phyloP scores from a whole-genome alignment of 768 basidiomycete species.

The Cantharellus anzutake region DNA sequence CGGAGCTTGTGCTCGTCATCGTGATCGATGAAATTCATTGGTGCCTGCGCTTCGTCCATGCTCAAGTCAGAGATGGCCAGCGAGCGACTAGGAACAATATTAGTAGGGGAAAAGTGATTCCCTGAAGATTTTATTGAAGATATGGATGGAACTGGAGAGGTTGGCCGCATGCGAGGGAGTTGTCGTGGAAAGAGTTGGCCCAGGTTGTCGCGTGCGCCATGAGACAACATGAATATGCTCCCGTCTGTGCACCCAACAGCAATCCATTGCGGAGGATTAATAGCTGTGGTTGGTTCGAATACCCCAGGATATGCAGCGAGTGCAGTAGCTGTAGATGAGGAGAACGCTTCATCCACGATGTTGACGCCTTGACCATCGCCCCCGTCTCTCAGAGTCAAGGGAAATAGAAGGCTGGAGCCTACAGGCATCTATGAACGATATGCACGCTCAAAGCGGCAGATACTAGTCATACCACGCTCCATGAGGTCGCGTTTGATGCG shows the following conservation, averaged over 20 bases:
- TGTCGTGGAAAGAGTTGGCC: not conserved
- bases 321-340: not conserved
- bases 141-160: not conserved
- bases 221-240: not conserved
- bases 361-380: not conserved
- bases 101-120: not conserved
- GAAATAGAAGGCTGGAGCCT: not conserved
- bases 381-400: not conserved
- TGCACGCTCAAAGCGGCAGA: no score
- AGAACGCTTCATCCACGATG: not conserved
- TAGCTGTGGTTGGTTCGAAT: no score
- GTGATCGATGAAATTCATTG: conserved; percentile 62
- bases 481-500: no score
- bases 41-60: conserved; percentile 50
- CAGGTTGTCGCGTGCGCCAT: not conserved
- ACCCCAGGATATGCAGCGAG: not conserved
- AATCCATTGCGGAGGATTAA: not conserved
- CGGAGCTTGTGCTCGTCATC: conserved; percentile 19
- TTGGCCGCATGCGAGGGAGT: not conserved
- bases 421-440: no score
- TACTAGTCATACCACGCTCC: no score
- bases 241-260: not conserved
- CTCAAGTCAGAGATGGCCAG: conserved; percentile 56
- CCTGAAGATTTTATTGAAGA: not conserved
- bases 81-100: conserved; percentile 11